Conservation (phyloP, 2,329 filamentous ascomycete species). For the Fusarium mangiferae region DNA sequence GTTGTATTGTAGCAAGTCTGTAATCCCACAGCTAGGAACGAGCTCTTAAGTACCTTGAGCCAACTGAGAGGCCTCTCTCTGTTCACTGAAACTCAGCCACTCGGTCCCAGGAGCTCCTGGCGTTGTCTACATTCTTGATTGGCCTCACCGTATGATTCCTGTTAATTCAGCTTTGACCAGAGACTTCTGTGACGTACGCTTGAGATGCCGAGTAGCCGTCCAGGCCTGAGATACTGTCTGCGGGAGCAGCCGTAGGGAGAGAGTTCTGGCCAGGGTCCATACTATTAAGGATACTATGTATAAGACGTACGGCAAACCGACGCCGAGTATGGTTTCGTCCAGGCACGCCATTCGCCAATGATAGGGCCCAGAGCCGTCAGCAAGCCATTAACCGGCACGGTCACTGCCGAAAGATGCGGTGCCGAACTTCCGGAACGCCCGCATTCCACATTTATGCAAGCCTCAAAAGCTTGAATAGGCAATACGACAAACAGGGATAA, state of each 20-base stretch:
- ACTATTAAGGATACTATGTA: neutral
- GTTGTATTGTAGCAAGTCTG: constrained; percentile 21
- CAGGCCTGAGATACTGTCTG: neutral
- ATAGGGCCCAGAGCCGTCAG: neutral
- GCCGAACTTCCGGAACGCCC: constrained; percentile 44
- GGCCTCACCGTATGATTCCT: constrained; percentile 11
- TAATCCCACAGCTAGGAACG: constrained; percentile 23
- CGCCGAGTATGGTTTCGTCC: constrained; percentile 27
- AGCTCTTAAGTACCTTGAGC: constrained; percentile 29
- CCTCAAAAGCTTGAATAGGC: neutral
- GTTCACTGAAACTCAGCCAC: constrained; percentile 19
- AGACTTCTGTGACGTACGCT: constrained; percentile 28
- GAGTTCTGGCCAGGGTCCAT: constrained; percentile 12
- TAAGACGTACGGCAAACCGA: constrained; percentile 28
- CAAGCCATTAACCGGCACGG: constrained; percentile 40
- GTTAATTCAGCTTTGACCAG: neutral
- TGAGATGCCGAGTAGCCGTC: constrained; percentile 35
- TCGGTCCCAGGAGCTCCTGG: neutral
- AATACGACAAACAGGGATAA: neutral
- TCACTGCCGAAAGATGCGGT: constrained; percentile 35
- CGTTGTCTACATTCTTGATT: constrained; percentile 11
- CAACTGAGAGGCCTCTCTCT: constrained; percentile 24
- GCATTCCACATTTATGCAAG: constrained; percentile 22
- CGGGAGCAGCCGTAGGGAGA: constrained; percentile 27
- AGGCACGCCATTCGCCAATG: constrained; percentile 27